Percentiles rank a stretch among this genome's conserved stretches.
Conservation (phyloP, 257 asterid genomes). For the Nicotiana benthamiana region DNA sequence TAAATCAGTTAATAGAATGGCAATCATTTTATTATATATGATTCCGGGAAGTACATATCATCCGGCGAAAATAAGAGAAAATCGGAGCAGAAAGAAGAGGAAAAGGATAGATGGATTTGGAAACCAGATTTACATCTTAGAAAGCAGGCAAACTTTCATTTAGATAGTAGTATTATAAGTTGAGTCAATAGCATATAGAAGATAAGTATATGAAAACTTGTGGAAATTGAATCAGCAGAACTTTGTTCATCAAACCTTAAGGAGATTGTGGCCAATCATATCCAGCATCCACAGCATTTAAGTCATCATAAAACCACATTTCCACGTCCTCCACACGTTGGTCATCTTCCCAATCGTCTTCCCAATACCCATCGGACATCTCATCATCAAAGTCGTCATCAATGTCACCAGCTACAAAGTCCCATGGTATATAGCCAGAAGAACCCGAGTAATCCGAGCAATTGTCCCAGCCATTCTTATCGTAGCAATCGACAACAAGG, state of each 20-base stretch:
- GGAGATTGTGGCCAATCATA: constrained; percentile 51
- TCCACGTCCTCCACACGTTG: constrained; percentile 19
- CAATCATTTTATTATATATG: not conserved
- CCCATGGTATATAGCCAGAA: constrained; percentile 23
- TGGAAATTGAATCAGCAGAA: constrained; percentile 3
- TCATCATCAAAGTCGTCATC: constrained; percentile 23
- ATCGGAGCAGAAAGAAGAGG: not conserved
- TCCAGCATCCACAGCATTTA: constrained; percentile 15
- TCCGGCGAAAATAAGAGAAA: not conserved
- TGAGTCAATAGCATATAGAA: not conserved
- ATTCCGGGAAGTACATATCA: not conserved
- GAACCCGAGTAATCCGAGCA: constrained; percentile 37
- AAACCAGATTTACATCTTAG: constrained; percentile 6
- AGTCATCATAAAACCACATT: constrained; percentile 31
- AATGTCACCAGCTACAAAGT: constrained; percentile 21
- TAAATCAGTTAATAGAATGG: not conserved
- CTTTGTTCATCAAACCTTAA: constrained; percentile 6
- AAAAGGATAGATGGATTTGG: not conserved
- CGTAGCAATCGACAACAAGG: constrained; percentile 28
- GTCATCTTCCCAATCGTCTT: constrained; percentile 14
- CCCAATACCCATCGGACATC: constrained; percentile 33
- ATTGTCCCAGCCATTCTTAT: constrained; percentile 25
- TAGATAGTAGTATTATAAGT: constrained; percentile 5
- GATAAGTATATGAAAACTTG: not conserved
- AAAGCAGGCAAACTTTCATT: not conserved